These are phyloP conservation scores for Trapa bicornis DNA, from an alignment of 345 rosid genomes.

Conservation along the genomic window DNA sequence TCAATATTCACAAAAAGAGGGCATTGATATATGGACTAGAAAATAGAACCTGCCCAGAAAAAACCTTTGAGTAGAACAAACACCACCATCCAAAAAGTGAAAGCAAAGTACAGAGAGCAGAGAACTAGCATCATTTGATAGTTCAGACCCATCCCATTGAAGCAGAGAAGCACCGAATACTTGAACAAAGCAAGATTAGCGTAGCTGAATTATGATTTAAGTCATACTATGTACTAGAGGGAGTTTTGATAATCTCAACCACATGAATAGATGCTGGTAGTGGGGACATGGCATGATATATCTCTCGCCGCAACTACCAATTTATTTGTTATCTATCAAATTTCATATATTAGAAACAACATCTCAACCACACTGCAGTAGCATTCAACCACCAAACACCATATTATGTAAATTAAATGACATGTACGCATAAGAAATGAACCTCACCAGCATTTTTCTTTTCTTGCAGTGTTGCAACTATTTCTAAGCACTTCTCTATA, in stretches of 20 bases:
- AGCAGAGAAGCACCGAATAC: no score
- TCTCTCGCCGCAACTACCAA: no score
- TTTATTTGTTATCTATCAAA: no score
- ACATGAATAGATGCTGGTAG: neutral
- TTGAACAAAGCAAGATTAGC: no score
- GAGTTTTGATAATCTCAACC: neutral
- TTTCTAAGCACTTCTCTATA: conserved; percentile 81
- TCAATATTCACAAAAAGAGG: neutral
- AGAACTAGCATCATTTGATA: neutral
- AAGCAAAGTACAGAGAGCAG: neutral
- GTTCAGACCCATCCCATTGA: neutral
- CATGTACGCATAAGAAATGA: conserved; percentile 17
- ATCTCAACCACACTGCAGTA: neutral
- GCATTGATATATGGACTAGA: neutral
- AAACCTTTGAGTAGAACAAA: neutral
- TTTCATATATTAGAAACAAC: neutral
- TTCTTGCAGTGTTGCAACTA: conserved; percentile 69
- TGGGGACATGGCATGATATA: no score
- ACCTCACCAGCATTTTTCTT: conserved; percentile 86
- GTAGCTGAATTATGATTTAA: no score
- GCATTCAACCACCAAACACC: neutral
- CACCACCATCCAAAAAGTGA: neutral
- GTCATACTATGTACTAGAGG: neutral
- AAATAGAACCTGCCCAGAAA: neutral
- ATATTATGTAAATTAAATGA: neutral